Conservation (phyloP, 192 early-diverging fungal genomes). For the Cladochytrium replicatum region DNA sequence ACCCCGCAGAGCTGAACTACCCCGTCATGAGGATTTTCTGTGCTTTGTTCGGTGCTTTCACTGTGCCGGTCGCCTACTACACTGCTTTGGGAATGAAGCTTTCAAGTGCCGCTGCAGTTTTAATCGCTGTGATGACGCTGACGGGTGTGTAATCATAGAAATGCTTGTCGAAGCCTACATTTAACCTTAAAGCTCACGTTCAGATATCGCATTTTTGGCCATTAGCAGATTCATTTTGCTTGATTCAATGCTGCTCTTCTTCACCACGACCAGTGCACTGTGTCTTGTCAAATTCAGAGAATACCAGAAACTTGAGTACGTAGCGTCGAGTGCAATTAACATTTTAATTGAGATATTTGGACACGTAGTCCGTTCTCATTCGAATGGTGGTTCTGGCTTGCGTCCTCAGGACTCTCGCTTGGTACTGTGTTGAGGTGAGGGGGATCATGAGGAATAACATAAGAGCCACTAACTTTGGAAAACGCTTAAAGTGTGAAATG, state of each 20-base stretch:
- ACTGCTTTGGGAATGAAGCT: slow-evolving; percentile 70
- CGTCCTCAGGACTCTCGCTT: slow-evolving; percentile 75
- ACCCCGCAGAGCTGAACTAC: slow-evolving; percentile 76
- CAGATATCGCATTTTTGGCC: slow-evolving; percentile 58
- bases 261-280: slow-evolving; percentile 61
- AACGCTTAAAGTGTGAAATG: slow-evolving; percentile 68
- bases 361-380: slow-evolving; percentile 63
- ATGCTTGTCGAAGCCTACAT: not conserved
- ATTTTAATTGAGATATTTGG: not conserved
- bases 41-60: slow-evolving; percentile 75
- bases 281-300: slow-evolving; percentile 67
- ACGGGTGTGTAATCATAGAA: slow-evolving; percentile 39
- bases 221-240: slow-evolving; percentile 91
- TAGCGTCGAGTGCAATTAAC: slow-evolving; percentile 25
- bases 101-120: slow-evolving; percentile 50
- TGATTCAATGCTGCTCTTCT: slow-evolving; percentile 90
- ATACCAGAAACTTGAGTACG: slow-evolving; percentile 40
- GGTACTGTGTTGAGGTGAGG: slow-evolving; percentile 66
- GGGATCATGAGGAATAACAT: slow-evolving; percentile 9
- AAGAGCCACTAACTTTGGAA: not conserved
- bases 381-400: slow-evolving; percentile 84
- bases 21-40: slow-evolving; percentile 80
- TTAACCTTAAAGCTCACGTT: not conserved
- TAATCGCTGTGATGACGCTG: slow-evolving; percentile 74
- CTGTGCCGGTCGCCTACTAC: slow-evolving; percentile 84